phyloP scores from a whole-genome alignment of 805 yeast genomes.

The Metschnikowia lachancei region DNA sequence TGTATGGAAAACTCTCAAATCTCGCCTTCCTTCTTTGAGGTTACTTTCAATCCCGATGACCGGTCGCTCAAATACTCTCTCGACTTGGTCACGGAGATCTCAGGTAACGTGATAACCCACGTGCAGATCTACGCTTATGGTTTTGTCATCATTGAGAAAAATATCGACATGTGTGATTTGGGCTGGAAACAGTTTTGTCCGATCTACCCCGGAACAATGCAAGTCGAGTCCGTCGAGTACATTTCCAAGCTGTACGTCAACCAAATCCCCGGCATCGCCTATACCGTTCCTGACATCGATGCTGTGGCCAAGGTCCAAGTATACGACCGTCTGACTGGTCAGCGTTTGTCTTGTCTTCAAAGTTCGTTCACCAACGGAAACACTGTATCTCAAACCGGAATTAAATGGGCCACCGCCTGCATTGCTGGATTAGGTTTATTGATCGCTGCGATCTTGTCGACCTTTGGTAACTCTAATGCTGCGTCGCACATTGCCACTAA shows the following conservation, averaged over 20 bases:
- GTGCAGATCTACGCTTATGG: slow-evolving; percentile 85
- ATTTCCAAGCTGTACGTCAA: slow-evolving; percentile 48
- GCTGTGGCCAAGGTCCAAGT: slow-evolving; percentile 64
- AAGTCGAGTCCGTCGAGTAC: slow-evolving; percentile 68
- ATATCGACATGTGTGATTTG: slow-evolving; percentile 60
- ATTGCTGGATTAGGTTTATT: slow-evolving; percentile 85
- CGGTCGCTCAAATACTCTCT: slow-evolving; percentile 65
- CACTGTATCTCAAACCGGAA: slow-evolving; percentile 65
- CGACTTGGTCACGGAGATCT: slow-evolving; percentile 65
- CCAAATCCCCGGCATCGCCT: slow-evolving; percentile 81
- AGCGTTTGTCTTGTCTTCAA: slow-evolving; percentile 68
- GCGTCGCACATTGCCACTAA: slow-evolving; percentile 88
- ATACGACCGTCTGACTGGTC: slow-evolving; percentile 38
- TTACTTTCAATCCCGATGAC: slow-evolving; percentile 70
- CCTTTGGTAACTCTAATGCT: slow-evolving; percentile 84
- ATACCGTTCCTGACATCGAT: slow-evolving; percentile 81
- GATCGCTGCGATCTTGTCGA: slow-evolving; percentile 75
- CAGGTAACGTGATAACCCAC: slow-evolving; percentile 64
- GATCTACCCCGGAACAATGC: slow-evolving; percentile 74
- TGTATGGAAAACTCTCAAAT: slow-evolving; percentile 78
- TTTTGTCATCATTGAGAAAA: slow-evolving; percentile 57
- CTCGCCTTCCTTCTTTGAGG: slow-evolving; percentile 71
- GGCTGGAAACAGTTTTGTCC: slow-evolving; percentile 92
- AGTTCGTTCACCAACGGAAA: slow-evolving; percentile 73
- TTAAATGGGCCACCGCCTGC: slow-evolving; percentile 92